These are phyloP conservation scores for Brassica juncea DNA, from an alignment of 345 rosid genomes.

Conservation along the genomic window DNA sequence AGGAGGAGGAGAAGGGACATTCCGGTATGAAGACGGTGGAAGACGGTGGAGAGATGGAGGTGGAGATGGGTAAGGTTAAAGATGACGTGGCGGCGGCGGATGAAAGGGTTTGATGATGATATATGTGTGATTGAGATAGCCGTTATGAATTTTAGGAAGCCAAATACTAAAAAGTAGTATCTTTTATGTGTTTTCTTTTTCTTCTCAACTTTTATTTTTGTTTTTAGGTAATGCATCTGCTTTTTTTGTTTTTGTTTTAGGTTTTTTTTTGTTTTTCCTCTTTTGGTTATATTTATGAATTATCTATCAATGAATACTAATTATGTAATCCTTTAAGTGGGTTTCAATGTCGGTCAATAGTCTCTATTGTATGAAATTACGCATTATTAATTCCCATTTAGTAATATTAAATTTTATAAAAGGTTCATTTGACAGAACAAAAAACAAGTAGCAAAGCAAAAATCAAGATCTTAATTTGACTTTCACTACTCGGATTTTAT, in stretches of 20 bases:
- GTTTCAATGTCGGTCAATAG: slow-evolving; percentile 8
- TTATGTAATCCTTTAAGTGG: slow-evolving; percentile 11
- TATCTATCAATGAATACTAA: slow-evolving; percentile 9
- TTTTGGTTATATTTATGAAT: slow-evolving; percentile 25
- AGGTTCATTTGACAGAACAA: background rate
- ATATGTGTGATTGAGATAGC: background rate
- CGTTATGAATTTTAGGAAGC: slow-evolving; percentile 14
- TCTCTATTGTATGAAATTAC: background rate
- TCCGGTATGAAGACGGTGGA: slow-evolving; percentile 28
- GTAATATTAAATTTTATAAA: background rate
- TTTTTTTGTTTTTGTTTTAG: background rate
- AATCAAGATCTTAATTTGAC: too few relatives aligned
- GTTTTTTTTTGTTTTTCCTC: background rate
- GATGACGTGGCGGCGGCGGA: slow-evolving; percentile 40
- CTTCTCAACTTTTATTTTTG: slow-evolving; percentile 19
- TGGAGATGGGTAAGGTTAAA: slow-evolving; percentile 32
- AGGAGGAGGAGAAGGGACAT: slow-evolving; percentile 4
- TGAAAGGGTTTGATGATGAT: slow-evolving; percentile 33
- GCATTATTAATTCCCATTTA: background rate
- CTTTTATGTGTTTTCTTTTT: slow-evolving; percentile 38
- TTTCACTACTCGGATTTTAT: too few relatives aligned
- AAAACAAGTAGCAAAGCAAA: background rate
- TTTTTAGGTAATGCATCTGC: slow-evolving; percentile 18
- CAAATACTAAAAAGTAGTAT: background rate
- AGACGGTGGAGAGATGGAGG: slow-evolving; percentile 11